These are phyloP conservation scores for button mushroom (Agaricus bisporus) DNA, from an alignment of 768 basidiomycete genomes.

Conservation along the genomic window DNA sequence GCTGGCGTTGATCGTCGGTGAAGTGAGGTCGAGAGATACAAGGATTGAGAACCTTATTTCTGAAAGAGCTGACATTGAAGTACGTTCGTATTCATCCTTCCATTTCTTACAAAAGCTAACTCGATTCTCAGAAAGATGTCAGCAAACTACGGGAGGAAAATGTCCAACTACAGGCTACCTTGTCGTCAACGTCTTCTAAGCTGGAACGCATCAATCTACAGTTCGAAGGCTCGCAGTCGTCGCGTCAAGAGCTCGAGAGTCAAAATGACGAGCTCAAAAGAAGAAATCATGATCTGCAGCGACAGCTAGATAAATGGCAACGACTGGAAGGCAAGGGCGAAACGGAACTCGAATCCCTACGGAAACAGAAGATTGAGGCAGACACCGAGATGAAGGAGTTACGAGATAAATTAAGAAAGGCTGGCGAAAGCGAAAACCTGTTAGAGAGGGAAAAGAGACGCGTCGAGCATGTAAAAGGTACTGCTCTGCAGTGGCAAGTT, in stretches of 20 bases:
- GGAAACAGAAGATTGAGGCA: constrained; percentile 50
- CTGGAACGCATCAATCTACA: constrained; percentile 54
- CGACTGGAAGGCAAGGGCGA: constrained; percentile 59
- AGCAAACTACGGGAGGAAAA: constrained; percentile 42
- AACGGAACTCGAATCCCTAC: constrained; percentile 46
- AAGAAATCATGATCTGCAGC: constrained; percentile 45
- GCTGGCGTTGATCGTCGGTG: constrained; percentile 23
- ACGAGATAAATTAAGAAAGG: constrained; percentile 29
- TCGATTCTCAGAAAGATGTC: constrained; percentile 26
- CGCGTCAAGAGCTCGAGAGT: constrained; percentile 48
- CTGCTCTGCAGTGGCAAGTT: constrained; percentile 42
- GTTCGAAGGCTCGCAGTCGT: constrained; percentile 48
- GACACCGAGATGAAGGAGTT: constrained; percentile 49
- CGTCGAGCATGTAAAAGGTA: constrained; percentile 35
- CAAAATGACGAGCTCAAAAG: constrained; percentile 54
- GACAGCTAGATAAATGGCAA: constrained; percentile 68
- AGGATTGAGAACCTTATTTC: constrained; percentile 31
- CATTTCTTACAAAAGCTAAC: not conserved
- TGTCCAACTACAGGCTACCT: constrained; percentile 40
- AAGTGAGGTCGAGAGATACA: constrained; percentile 29
- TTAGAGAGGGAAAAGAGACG: constrained; percentile 38
- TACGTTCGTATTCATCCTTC: constrained; percentile 17
- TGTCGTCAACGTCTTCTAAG: constrained; percentile 40
- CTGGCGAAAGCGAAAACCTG: constrained; percentile 26
- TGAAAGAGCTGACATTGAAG: constrained; percentile 43